Conservation (phyloP, 768 basidiomycete species). For the Tricholomella constricta region DNA sequence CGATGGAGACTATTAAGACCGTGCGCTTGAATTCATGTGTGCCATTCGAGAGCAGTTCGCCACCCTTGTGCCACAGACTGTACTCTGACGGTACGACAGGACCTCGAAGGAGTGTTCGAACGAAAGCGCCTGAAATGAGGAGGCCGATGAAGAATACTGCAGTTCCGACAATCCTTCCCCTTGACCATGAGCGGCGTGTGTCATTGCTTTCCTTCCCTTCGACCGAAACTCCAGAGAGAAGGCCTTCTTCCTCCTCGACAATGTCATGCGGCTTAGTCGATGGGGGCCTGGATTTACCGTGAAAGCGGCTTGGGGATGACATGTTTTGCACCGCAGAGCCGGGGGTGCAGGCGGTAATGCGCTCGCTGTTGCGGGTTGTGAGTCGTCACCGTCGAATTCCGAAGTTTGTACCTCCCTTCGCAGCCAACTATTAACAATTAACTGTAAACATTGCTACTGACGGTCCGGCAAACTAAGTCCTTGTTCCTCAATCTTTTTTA, state of each 20-base stretch:
- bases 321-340: neutral
- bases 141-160: constrained; percentile 43
- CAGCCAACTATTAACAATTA: no score
- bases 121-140: constrained; percentile 43
- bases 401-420: no score
- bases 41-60: constrained; percentile 66
- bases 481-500: no score
- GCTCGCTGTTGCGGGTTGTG: no score
- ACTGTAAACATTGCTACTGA: no score
- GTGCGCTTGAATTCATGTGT: constrained; percentile 83
- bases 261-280: constrained; percentile 10
- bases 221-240: constrained; percentile 30
- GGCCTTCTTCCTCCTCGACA: constrained; percentile 41
- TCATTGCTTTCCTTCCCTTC: constrained; percentile 21
- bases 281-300: constrained; percentile 7
- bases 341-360: no score
- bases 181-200: constrained; percentile 34
- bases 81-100: constrained; percentile 25
- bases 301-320: constrained; percentile 10
- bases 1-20: constrained; percentile 83
- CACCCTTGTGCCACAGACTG: constrained; percentile 38
- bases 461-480: no score
- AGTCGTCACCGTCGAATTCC: no score
- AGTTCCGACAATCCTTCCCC: constrained; percentile 37
- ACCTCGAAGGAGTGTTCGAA: constrained; percentile 37